Evolutionary conservation across 805 yeast genomes (phyloP), one percentile per base, ranked within the genome.

Genomic region (Cephaloascus fragrans): DNA sequence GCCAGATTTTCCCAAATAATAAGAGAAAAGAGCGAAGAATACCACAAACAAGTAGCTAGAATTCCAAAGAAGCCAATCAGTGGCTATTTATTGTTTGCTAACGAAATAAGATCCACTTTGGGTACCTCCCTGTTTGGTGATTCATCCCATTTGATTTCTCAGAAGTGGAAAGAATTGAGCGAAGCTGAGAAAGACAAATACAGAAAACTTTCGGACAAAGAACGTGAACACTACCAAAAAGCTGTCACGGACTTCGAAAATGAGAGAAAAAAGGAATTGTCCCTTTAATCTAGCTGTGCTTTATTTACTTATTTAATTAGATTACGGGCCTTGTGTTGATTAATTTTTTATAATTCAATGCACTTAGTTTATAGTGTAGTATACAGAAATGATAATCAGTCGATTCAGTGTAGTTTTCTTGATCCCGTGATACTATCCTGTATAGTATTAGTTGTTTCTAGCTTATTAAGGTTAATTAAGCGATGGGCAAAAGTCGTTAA

Each of bases 1-100:
- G 28, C 28, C 28, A 12, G 12, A 23, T 23, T 23, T 6, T 23
- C 6, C 28, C 6, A 23, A 23, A 23, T 12, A 23, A 23, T 8
- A 23, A 23, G 28, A 23, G 12, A 23, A 23, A 23, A 23, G 12
- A 23, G 28, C 6, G 28, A 23, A 23, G 12, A 8, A 23, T 23
- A 23, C 28, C 10, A 6, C 6, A 12, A 6, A 8, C 28, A 23
- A 23, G 12, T 23, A 6, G 28, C 28, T 23, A 23, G 28, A 23
- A 23, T 23, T 15, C 72, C 72, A 18, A 66, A 66, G 51, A 66
- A 66, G 50, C 72, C 72, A 6, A 54, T 66, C 46, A 66, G 71
- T 33, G 62, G 63, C 46, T 66, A 60, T 49, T 64, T 66, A 49
- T 26, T 66, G 57, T 50, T 55, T 59, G 26, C 63, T 62, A 52